Conservation (phyloP, 2,329 filamentous ascomycete genomes). For the Colletotrichum falcatum region DNA sequence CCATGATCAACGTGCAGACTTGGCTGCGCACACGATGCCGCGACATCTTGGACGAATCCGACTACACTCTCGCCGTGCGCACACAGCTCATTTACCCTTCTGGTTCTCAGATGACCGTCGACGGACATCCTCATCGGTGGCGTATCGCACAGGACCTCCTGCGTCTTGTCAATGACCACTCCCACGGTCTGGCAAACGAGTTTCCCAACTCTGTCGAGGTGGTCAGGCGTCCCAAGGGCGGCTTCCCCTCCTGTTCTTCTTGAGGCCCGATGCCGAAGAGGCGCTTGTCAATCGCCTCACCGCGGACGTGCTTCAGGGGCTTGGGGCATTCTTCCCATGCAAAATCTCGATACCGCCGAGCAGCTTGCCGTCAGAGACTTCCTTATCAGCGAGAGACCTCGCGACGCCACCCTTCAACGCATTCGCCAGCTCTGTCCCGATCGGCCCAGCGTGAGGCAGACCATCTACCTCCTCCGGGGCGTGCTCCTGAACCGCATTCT, state of each 20-base stretch:
- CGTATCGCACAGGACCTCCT: constrained; percentile 56
- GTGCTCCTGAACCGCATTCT: constrained; percentile 71
- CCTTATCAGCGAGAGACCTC: constrained; percentile 46
- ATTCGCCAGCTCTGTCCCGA: constrained; percentile 49
- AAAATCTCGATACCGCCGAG: constrained; percentile 48
- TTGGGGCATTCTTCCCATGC: constrained; percentile 48
- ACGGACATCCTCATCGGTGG: constrained; percentile 68
- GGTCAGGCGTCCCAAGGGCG: constrained; percentile 48
- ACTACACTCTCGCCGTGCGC: constrained; percentile 64
- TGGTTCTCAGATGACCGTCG: constrained; percentile 60
- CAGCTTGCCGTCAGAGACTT: constrained; percentile 45
- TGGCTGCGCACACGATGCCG: constrained; percentile 63
- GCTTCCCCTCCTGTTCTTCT: constrained; percentile 68
- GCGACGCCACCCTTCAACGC: constrained; percentile 41
- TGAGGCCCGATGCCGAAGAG: constrained; percentile 61
- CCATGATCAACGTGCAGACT: constrained; percentile 63
- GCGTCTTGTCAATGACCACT: constrained; percentile 53
- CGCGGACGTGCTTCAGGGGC: constrained; percentile 52
- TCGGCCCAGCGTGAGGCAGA: constrained; percentile 47
- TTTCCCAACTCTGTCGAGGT: constrained; percentile 62
- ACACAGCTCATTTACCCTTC: constrained; percentile 70
- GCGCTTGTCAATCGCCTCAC: constrained; percentile 55
- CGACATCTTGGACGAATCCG: constrained; percentile 75
- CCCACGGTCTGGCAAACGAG: constrained; percentile 50
- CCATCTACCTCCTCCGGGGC: constrained; percentile 70